phyloP scores from a whole-genome alignment of 2,329 filamentous ascomycete genomes.

The Alternaria rosae region DNA sequence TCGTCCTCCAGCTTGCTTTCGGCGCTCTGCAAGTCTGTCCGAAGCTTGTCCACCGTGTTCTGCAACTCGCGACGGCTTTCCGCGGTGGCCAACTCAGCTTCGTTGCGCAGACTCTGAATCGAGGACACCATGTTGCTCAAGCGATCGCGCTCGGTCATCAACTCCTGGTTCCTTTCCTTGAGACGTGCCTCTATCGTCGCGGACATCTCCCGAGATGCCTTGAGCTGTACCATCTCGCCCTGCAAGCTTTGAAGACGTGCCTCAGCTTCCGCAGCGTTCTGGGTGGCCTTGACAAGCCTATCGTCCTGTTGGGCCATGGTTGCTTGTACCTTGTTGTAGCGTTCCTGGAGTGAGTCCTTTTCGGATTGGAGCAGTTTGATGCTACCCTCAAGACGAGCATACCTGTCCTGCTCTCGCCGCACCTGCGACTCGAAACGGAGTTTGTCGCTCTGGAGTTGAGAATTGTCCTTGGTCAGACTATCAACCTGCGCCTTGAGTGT shows the following conservation, averaged over 20 bases:
- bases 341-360: conserved; percentile 85
- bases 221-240: conserved; percentile 89
- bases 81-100: conserved; percentile 83
- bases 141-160: conserved; percentile 83
- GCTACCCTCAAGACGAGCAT: conserved; percentile 88
- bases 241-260: conserved; percentile 84
- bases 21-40: conserved; percentile 76
- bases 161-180: conserved; percentile 83
- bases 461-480: conserved; percentile 81
- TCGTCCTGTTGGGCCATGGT: conserved; percentile 89
- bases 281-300: conserved; percentile 86
- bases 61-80: conserved; percentile 84
- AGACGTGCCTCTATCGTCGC: conserved; percentile 91
- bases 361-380: conserved; percentile 83
- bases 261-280: conserved; percentile 88
- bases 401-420: conserved; percentile 80
- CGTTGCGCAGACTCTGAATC: conserved; percentile 88
- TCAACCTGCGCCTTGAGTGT: conserved; percentile 87
- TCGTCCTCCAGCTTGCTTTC: conserved; percentile 87
- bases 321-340: conserved; percentile 78
- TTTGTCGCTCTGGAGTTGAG: conserved; percentile 80
- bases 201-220: conserved; percentile 93
- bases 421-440: conserved; percentile 82
- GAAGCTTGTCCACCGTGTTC: conserved; percentile 76
- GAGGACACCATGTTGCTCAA: conserved; percentile 84